A percentile compares a stretch with the other conserved stretches of the same genome.
Evolutionary conservation across 2,329 filamentous ascomycete genomes (phyloP).

Genomic region (Epichloe scottii): DNA sequence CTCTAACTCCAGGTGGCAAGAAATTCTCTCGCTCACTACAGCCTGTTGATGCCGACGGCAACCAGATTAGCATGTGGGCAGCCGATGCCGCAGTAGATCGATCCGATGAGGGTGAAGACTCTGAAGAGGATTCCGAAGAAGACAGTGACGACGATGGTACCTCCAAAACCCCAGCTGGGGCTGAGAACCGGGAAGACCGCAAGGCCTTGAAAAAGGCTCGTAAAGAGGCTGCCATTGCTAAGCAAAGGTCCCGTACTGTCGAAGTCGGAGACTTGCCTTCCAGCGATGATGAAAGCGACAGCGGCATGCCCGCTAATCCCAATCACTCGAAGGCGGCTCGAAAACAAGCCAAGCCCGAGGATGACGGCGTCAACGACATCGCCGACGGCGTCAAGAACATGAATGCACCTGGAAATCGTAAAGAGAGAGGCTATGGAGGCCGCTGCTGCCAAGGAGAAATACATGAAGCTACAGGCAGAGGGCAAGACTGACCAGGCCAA

Average conservation of each 20-base stretch:
- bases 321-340: conserved; percentile 74
- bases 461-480: conserved; percentile 81
- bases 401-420: conserved; percentile 31
- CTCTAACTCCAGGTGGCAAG: conserved; percentile 60
- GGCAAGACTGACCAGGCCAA: conserved; percentile 96
- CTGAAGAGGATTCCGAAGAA: conserved; percentile 38
- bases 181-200: conserved; percentile 67
- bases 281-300: conserved; percentile 50
- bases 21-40: conserved; percentile 87
- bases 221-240: conserved; percentile 78
- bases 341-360: conserved; percentile 34
- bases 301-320: conserved; percentile 72
- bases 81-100: conserved; percentile 43
- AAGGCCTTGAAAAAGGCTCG: conserved; percentile 77
- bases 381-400: conserved; percentile 45
- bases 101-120: conserved; percentile 41
- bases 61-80: conserved; percentile 79
- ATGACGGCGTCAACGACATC: conserved; percentile 32
- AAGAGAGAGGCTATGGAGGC: conserved; percentile 70
- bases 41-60: conserved; percentile 80
- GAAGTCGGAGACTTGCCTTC: conserved; percentile 79
- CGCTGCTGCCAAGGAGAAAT: conserved; percentile 76
- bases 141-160: conserved; percentile 35
- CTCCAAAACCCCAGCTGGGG: conserved; percentile 31
- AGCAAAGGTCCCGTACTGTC: conserved; percentile 56